A percentile compares a stretch with the other conserved stretches of the same genome.
Evolutionary conservation across 768 basidiomycete genomes (phyloP).

Genomic region (Tephrocybe sp.): DNA sequence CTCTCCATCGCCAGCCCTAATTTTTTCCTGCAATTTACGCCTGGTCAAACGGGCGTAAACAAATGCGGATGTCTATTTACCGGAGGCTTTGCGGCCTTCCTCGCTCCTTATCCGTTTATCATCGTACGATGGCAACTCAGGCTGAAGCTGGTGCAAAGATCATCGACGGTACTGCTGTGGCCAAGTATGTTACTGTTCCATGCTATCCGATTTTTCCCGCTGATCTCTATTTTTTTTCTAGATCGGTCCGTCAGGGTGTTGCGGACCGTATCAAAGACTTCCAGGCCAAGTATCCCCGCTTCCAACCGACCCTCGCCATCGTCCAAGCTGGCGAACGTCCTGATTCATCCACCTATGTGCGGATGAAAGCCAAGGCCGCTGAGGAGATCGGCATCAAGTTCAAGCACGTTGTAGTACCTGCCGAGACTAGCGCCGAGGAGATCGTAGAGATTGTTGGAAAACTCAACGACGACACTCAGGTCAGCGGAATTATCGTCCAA

Average conservation of each 20-base stretch:
- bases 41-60: conserved; percentile 24
- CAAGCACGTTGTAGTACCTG: conserved; percentile 75
- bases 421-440: conserved; percentile 67
- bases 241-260: conserved; percentile 79
- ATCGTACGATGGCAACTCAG: conserved; percentile 37
- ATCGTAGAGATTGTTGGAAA: conserved; percentile 76
- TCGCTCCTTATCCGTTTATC: conserved; percentile 36
- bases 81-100: conserved; percentile 5
- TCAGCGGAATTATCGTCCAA: conserved; percentile 94
- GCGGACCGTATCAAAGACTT: conserved; percentile 64
- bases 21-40: conserved; percentile 3
- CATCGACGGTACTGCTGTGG: conserved; percentile 83
- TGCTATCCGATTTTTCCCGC: background rate
- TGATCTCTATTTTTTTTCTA: conserved; percentile 28
- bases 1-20: background rate
- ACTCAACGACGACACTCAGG: conserved; percentile 77
- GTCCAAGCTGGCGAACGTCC: conserved; percentile 92
- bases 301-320: conserved; percentile 88
- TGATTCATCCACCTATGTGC: conserved; percentile 90
- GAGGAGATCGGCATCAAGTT: conserved; percentile 91
- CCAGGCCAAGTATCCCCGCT: conserved; percentile 76
- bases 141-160: conserved; percentile 37
- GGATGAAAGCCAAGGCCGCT: conserved; percentile 97
- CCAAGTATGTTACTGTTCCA: conserved; percentile 58
- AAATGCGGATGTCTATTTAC: conserved; percentile 22